A percentile compares a stretch with the other conserved stretches of the same genome.
Conservation (phyloP, 2,329 filamentous ascomycete species). For the Pestalotiopsis sp. region DNA sequence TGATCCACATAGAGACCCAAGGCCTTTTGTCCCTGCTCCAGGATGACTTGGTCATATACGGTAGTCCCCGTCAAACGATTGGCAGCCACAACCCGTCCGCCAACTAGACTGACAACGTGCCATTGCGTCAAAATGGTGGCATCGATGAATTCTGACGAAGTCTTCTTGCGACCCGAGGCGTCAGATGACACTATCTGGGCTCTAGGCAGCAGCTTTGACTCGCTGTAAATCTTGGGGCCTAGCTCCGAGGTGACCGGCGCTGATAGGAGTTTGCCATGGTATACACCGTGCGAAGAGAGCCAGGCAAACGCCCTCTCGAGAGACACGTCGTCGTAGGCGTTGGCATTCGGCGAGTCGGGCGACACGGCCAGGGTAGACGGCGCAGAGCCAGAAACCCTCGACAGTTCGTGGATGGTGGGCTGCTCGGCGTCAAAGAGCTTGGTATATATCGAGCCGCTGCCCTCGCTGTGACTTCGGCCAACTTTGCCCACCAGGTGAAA, state of each 20-base stretch:
- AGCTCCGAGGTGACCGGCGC: conserved; percentile 64
- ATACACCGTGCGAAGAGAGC: conserved; percentile 85
- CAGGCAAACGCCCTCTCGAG: conserved; percentile 83
- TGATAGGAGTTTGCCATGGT: conserved; percentile 78
- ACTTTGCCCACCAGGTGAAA: conserved; percentile 82
- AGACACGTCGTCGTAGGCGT: conserved; percentile 56
- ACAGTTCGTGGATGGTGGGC: conserved; percentile 74
- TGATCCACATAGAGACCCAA: conserved; percentile 87
- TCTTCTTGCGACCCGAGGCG: conserved; percentile 64
- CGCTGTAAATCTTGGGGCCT: conserved; percentile 74
- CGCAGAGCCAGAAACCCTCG: conserved; percentile 59
- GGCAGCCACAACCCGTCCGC: conserved; percentile 79
- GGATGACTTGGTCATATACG: conserved; percentile 85
- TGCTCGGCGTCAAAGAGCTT: conserved; percentile 87
- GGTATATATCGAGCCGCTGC: conserved; percentile 82
- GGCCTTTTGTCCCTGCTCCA: conserved; percentile 77
- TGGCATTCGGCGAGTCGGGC: conserved; percentile 67
- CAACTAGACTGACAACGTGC: conserved; percentile 85
- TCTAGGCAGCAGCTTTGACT: conserved; percentile 76
- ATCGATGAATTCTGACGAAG: conserved; percentile 72
- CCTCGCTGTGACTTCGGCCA: conserved; percentile 73
- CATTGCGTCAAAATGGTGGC: conserved; percentile 89
- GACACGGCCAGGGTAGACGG: conserved; percentile 75
- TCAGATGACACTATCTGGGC: conserved; percentile 74
- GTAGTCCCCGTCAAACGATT: conserved; percentile 86